phyloP scores from a whole-genome alignment of 441 rosid species.

The Cnidoscolus chayamansa region DNA sequence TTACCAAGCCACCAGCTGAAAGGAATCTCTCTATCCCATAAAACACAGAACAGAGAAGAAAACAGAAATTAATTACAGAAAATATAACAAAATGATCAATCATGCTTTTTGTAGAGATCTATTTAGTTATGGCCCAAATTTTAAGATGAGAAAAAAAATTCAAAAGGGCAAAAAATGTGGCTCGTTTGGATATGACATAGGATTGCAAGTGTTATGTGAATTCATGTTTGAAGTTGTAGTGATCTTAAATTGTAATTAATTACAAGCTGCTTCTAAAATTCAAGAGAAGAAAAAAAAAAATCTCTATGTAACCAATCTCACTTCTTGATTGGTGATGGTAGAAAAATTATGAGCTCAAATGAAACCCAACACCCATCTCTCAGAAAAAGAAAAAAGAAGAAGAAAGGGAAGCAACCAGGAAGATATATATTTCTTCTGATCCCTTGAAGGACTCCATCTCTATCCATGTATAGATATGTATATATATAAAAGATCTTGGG shows the following conservation, averaged over 20 bases:
- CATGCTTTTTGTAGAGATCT: not conserved
- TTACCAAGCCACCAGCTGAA: conserved; percentile 28
- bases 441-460: conserved; percentile 2
- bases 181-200: conserved; percentile 1
- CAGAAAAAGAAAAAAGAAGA: conserved; percentile 9
- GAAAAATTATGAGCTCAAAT: conserved; percentile 22
- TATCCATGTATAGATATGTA: not conserved
- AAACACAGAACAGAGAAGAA: conserved; percentile 35
- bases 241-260: conserved; percentile 34
- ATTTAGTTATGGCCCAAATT: no score
- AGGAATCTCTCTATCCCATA: conserved; percentile 54
- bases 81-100: not conserved
- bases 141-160: not conserved
- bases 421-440: not conserved
- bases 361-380: conserved; percentile 31
- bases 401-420: conserved; percentile 3
- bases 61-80: conserved; percentile 20
- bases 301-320: conserved; percentile 14
- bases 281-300: conserved; percentile 6
- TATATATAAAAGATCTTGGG: not conserved
- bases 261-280: conserved; percentile 12
- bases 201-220: conserved; percentile 21
- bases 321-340: conserved; percentile 24
- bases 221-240: conserved; percentile 37
- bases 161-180: not conserved